Base-by-base conservation (phyloP, 495 filamentous ascomycete species). In the Neurospora africana region DNA sequence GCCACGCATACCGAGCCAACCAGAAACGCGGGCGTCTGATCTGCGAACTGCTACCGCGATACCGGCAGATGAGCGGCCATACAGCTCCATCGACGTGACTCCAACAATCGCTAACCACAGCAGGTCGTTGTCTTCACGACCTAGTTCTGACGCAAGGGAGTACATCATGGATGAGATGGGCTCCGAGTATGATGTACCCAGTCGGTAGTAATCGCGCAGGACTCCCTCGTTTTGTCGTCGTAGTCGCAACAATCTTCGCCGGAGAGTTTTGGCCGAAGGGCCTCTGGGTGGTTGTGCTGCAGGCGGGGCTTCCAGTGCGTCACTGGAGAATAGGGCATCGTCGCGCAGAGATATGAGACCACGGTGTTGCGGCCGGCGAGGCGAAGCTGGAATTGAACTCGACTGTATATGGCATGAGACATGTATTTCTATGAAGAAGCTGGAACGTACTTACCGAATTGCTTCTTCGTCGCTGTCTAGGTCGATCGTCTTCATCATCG, bases 31-130 rank as follows among this genome's bases (percentile, higher is more conserved):
- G 5, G 87, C 86, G 47, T 88, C 87, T 5, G 78, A 78, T 33
- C 78, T 77, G 67, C 83, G 86, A 70, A 87, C 90, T 7, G 90
- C 86, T n/a, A 94, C 89, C 27, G 91, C 90, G 8, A 97, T 86
- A 33, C 93, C 93, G 7, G 90, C 89, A 73, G 91, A 91, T 13
- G 91, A 92, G 43, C 92, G 91, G 17, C 95, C 95, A 72, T 94
- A 97, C 0, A 98, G 88, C 78, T 97, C 95, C 79, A 95, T 89
- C 40, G 93, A 95, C 30, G 91, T 92, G 43, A 97, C 92, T 13
- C 95, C 95, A 30, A 98, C 91, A 74, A 98, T 97, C 11, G 93
- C 87, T 67, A 96, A 86, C 95, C 95, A 99, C 37, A 99, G 88
- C 37, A 98, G 83, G 76, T 99, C 94, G 76, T 98, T 98, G 77